Evolutionary conservation across 1,284 basidiomycete genomes (phyloP).

Genomic region (Coriolopsis trogii): DNA sequence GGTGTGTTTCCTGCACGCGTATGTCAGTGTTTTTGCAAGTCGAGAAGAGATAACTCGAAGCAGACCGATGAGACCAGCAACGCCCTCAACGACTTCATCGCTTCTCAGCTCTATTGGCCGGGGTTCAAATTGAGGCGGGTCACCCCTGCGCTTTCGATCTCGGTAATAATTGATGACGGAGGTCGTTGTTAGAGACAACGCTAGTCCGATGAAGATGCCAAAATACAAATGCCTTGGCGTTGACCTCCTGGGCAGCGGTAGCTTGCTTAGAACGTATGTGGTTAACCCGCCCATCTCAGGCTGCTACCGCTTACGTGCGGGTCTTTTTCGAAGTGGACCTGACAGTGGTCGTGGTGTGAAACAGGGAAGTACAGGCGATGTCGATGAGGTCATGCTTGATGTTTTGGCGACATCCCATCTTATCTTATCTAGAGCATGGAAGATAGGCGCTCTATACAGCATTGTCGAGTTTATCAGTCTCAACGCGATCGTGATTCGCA

Average conservation of each 20-base stretch:
- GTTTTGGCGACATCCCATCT: too few species aligned
- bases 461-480: too few species aligned
- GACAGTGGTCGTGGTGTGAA: too few species aligned
- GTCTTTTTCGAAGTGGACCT: too few species aligned
- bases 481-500: too few species aligned
- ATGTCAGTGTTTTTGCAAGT: not conserved
- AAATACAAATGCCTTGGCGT: slow-evolving; percentile 55
- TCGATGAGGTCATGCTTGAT: too few species aligned
- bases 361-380: too few species aligned
- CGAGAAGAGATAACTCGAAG: slow-evolving; percentile 28
- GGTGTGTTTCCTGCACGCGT: slow-evolving; percentile 84
- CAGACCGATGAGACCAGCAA: slow-evolving; percentile 84
- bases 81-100: slow-evolving; percentile 75
- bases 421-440: too few species aligned
- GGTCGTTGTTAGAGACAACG: slow-evolving; percentile 67
- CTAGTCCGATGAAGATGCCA: slow-evolving; percentile 72
- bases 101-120: slow-evolving; percentile 77
- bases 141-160: slow-evolving; percentile 44
- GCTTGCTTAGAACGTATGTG: slow-evolving; percentile 11
- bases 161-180: slow-evolving; percentile 56
- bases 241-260: slow-evolving; percentile 38
- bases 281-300: slow-evolving; percentile 4
- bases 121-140: slow-evolving; percentile 42
- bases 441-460: too few species aligned
- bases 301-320: not conserved